Evolutionary conservation across 2,329 filamentous ascomycete species (phyloP).

Genomic region (Pseudonectria buxi): DNA sequence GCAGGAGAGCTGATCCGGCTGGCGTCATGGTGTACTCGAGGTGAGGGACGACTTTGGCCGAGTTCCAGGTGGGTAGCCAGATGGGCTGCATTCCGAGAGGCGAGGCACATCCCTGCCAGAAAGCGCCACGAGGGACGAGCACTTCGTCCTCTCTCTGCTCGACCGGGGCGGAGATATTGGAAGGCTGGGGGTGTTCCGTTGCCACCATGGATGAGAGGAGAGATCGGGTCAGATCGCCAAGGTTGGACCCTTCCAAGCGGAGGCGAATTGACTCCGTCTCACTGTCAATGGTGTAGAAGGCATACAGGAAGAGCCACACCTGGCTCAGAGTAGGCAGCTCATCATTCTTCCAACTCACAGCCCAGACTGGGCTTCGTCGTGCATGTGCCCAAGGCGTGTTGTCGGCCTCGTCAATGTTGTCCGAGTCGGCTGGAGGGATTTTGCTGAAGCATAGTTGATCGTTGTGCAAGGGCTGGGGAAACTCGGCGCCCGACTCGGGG

Average conservation of each 20-base stretch:
- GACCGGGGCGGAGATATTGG: slow-evolving; percentile 23
- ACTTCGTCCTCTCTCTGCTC: slow-evolving; percentile 24
- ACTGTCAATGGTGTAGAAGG: slow-evolving; percentile 32
- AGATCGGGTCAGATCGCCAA: slow-evolving; percentile 18
- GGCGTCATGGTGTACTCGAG: slow-evolving; percentile 27
- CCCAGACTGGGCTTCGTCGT: slow-evolving; percentile 39
- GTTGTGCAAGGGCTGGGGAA: slow-evolving; percentile 15
- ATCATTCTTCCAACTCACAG: slow-evolving; percentile 33
- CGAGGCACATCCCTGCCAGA: slow-evolving; percentile 62
- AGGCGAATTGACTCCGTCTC: slow-evolving; percentile 18
- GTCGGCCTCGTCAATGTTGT: slow-evolving; percentile 18
- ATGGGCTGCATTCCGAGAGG: slow-evolving; percentile 55
- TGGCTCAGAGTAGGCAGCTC: slow-evolving; percentile 36
- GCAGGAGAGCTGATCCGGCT: slow-evolving; percentile 30
- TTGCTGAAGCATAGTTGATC: slow-evolving; percentile 13
- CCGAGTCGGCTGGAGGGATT: slow-evolving; percentile 13
- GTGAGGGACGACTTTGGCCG: slow-evolving; percentile 29
- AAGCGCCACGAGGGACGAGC: slow-evolving; percentile 43
- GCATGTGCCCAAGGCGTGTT: slow-evolving; percentile 44
- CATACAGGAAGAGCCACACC: slow-evolving; percentile 43
- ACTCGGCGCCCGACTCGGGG: slow-evolving; percentile 10
- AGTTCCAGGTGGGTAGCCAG: slow-evolving; percentile 44
- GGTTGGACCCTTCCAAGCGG: slow-evolving; percentile 12
- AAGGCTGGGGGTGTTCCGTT: slow-evolving; percentile 35
- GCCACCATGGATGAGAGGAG: slow-evolving; percentile 32